Evolutionary conservation across 257 asterid species (phyloP), one percentile per base, ranked within the genome.

Genomic region (Avicennia marina): DNA sequence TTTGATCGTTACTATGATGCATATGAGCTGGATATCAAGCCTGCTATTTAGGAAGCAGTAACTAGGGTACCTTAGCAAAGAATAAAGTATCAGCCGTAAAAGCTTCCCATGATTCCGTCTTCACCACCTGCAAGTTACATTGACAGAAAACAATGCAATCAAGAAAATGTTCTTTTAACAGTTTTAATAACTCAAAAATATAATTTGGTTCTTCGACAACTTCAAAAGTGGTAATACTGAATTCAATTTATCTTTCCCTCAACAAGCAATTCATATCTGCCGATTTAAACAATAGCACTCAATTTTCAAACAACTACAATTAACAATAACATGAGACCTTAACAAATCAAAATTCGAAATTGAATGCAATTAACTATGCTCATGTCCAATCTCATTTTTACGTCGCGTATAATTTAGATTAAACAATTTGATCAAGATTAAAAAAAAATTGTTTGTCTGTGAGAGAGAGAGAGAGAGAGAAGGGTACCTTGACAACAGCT

Each of bases 41-140:
- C 47, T 48, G 39, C 41, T 43, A 62, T 13, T 10, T 11, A 8
- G 40, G 51, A 67, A 57, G 52, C 39, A 55, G 66, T 29, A 59
- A 44, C 4, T 4, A 53, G 50, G 39, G 53, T 63, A 91, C 97
- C 96, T 91, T 91, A 17, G 90, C 95, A 75, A 62, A 85, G 46
- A 88, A 73, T 17, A 91, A 69, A 22, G 78, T 50, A 69, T 81
- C 94, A 12, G 67, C 75, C 27, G 83, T 72, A 70, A 78, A 84
- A 41, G 80, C 72, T 74, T 91, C 91, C 98, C 98, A 91, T 21
- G 97, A 80, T 73, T 91, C 98, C 13, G 81, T 77, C 79, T 67
- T 86, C 7, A 86, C 95, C 42, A 75, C 69, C 98, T 91, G 85
- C 74, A 60, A 67, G 64, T 44, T 53, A 75, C 66, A 46, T n/a